Base-by-base conservation (phyloP, 192 early-diverging fungal genomes). In the Kickxella alabastrina region DNA sequence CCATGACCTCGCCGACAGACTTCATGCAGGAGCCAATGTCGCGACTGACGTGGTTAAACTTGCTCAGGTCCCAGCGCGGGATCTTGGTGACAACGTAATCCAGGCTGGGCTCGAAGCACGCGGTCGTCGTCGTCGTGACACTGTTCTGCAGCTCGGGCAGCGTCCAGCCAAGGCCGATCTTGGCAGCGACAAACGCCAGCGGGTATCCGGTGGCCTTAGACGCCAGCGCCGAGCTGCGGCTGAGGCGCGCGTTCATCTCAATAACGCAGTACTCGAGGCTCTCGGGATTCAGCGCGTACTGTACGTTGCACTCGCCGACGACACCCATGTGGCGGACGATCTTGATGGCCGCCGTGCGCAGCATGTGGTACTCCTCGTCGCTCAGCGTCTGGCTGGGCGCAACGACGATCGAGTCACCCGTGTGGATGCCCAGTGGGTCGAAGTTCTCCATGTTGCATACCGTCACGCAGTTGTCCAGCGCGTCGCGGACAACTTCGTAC, bases 401-500 rank as follows among this genome's bases (percentile, higher is more conserved):
- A 54, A 98, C 90, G 10, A 98, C 96, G 52, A 98, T 98, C 12
- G 93, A 95, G 63, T 98, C 96, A 44, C 96, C 96, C n/a, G 96
- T 98, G 68, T 98, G 96, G 54, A 95, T 96, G 41, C 96, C 96
- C 28, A 98, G 86, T 19, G 96, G 96, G 57, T 98, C 96, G 81
- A 98, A 97, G 86, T 98, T 98, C 72, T 98, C 93, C 93, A 97
- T 98, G 82, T 98, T 98, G 75, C 96, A 98, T 32, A 98, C 94
- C 22, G 96, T 97, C 48, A 99, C 93, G 73, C 96, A 99, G 79
- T 99, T 99, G 75, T 99, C 85, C 42, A 85, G 82, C 41, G 90
- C 85, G 73, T 99, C 96, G 55, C 96, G 88, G 22, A 99, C 93
- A 27, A 98, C 93, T 65, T 98, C 95, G 67, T 98, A 99, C 78